These are phyloP conservation scores for Malus hybrid DNA, from an alignment of 331 rosid genomes.

Conservation along the genomic window DNA sequence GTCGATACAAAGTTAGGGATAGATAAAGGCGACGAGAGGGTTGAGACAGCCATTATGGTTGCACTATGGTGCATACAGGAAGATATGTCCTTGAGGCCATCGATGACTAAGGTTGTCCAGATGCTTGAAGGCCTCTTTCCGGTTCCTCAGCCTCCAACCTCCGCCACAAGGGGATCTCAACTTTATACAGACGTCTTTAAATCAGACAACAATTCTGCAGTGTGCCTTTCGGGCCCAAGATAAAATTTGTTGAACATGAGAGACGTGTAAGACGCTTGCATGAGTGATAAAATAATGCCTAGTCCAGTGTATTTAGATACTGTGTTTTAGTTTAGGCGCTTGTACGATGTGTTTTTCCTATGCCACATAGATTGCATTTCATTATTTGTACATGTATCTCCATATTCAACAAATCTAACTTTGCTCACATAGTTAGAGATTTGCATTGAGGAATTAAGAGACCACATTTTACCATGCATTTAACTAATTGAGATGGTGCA, in stretches of 20 bases:
- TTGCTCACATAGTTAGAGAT: too few relatives aligned
- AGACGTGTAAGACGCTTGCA: not conserved
- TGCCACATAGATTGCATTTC: too few relatives aligned
- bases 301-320: too few relatives aligned
- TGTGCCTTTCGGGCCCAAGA: conserved; percentile 51
- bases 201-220: conserved; percentile 32
- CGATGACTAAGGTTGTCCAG: conserved; percentile 36
- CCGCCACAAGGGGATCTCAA: conserved; percentile 20
- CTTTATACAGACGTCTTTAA: conserved; percentile 12
- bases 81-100: conserved; percentile 28
- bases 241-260: conserved; percentile 16
- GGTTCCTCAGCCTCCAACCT: conserved; percentile 25
- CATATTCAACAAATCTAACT: too few relatives aligned
- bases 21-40: not conserved
- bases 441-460: too few relatives aligned
- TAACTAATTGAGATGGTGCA: too few relatives aligned
- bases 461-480: too few relatives aligned
- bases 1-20: conserved; percentile 2
- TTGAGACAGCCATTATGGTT: conserved; percentile 15
- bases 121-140: conserved; percentile 30
- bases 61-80: conserved; percentile 38
- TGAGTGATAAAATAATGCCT: too few relatives aligned
- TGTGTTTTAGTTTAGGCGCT: too few relatives aligned
- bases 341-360: too few relatives aligned
- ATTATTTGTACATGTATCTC: too few relatives aligned